Evolutionary conservation across 805 yeast species (phyloP).

Genomic region (Spathaspora hagerdaliae): DNA sequence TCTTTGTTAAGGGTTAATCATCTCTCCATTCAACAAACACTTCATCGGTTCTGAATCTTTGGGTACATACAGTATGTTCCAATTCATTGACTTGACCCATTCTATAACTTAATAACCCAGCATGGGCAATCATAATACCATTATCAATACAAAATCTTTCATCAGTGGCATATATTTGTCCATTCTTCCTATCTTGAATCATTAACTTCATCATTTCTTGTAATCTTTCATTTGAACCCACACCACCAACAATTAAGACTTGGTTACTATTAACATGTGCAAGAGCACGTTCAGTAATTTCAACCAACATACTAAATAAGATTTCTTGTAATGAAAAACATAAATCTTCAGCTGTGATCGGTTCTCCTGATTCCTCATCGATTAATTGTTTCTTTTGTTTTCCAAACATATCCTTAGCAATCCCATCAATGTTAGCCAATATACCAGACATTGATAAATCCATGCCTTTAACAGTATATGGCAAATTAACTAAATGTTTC

Average conservation of each 20-base stretch:
- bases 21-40: conserved; percentile 90
- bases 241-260: conserved; percentile 96
- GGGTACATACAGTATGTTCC: conserved; percentile 80
- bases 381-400: conserved; percentile 36
- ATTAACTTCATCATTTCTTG: conserved; percentile 96
- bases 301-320: conserved; percentile 92
- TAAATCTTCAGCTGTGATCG: conserved; percentile 75
- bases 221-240: conserved; percentile 88
- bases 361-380: conserved; percentile 43
- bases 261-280: conserved; percentile 90
- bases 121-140: conserved; percentile 99
- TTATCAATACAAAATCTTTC: conserved; percentile 96
- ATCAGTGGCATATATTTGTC: conserved; percentile 90
- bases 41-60: conserved; percentile 91
- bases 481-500: conserved; percentile 63
- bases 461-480: conserved; percentile 98
- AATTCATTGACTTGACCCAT: conserved; percentile 67
- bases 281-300: conserved; percentile 97
- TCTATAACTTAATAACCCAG: conserved; percentile 82
- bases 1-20: conserved; percentile 21
- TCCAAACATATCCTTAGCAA: conserved; percentile 70
- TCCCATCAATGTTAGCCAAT: conserved; percentile 73
- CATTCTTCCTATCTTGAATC: conserved; percentile 81
- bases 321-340: conserved; percentile 93
- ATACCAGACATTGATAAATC: conserved; percentile 96